A percentile compares a stretch with the other conserved stretches of the same genome.
These are phyloP conservation scores for Penicillium concentricum DNA, from an alignment of 2,329 filamentous ascomycete species.

Conservation along the genomic window DNA sequence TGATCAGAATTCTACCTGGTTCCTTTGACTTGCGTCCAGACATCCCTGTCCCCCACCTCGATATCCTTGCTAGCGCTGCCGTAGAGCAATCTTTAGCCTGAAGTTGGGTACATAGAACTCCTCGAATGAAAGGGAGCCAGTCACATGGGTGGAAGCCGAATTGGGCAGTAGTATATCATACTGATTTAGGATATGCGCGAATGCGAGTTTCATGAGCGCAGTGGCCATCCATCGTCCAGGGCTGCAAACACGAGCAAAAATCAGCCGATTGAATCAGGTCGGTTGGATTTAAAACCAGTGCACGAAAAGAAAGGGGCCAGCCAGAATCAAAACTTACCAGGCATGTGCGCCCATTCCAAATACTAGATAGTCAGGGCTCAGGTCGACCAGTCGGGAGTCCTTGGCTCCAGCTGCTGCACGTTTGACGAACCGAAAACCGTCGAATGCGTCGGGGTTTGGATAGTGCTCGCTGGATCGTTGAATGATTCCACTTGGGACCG, in stretches of 20 bases:
- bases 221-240: slow-evolving; percentile 25
- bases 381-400: slow-evolving; percentile 15
- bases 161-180: slow-evolving; percentile 17
- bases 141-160: slow-evolving; percentile 4
- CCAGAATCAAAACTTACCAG: slow-evolving; percentile 15
- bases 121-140: slow-evolving; percentile 23
- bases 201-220: slow-evolving; percentile 19
- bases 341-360: slow-evolving; percentile 24
- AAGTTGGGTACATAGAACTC: slow-evolving; percentile 27
- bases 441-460: slow-evolving; percentile 16
- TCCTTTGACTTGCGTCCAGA: background rate
- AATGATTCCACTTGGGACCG: slow-evolving; percentile 18
- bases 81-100: slow-evolving; percentile 26
- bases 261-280: slow-evolving; percentile 12
- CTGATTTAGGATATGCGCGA: slow-evolving; percentile 15
- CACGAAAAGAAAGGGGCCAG: background rate
- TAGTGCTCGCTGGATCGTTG: slow-evolving; percentile 16
- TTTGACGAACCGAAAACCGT: slow-evolving; percentile 22
- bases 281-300: slow-evolving; percentile 15
- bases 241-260: slow-evolving; percentile 13
- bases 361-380: slow-evolving; percentile 25
- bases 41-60: background rate
- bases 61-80: slow-evolving; percentile 33
- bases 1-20: background rate
- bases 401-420: slow-evolving; percentile 14